These are phyloP conservation scores for Hymenoscyphus salicellus DNA, from an alignment of 2,329 filamentous ascomycete species.

Conservation along the genomic window DNA sequence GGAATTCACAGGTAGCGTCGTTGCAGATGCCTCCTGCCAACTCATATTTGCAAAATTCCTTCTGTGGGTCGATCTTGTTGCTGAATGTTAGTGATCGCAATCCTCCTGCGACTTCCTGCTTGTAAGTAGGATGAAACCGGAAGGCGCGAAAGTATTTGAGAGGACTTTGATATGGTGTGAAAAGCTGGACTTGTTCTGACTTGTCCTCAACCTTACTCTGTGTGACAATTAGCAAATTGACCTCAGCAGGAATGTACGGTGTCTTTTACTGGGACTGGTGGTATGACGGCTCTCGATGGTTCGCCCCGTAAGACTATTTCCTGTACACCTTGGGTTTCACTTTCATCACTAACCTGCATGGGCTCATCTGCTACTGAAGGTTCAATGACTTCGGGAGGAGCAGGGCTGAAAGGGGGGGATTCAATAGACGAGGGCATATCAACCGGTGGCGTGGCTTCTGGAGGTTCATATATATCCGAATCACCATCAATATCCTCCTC, in stretches of 20 bases:
- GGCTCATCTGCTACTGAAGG: slow-evolving; percentile 18
- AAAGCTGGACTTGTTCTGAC: slow-evolving; percentile 20
- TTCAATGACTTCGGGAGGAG: slow-evolving; percentile 36
- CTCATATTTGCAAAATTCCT: slow-evolving; percentile 74
- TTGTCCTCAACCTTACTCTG: slow-evolving; percentile 18
- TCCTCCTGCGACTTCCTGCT: slow-evolving; percentile 66
- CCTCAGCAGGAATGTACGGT: slow-evolving; percentile 7
- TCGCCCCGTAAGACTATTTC: background rate
- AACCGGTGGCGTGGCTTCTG: slow-evolving; percentile 39
- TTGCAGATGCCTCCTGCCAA: slow-evolving; percentile 68
- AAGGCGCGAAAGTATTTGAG: slow-evolving; percentile 81
- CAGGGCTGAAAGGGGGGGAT: slow-evolving; percentile 44
- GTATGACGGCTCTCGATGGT: background rate
- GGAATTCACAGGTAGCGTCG: slow-evolving; percentile 67
- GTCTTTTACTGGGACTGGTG: slow-evolving; percentile 28
- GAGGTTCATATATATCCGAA: slow-evolving; percentile 57
- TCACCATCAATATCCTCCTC: slow-evolving; percentile 17
- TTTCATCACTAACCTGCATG: slow-evolving; percentile 30
- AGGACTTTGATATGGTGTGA: slow-evolving; percentile 75
- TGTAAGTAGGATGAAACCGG: slow-evolving; percentile 81
- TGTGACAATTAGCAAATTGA: slow-evolving; percentile 22
- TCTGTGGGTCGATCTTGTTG: slow-evolving; percentile 77
- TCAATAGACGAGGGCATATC: slow-evolving; percentile 20
- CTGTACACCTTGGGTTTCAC: slow-evolving; percentile 11
- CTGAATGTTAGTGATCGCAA: slow-evolving; percentile 91